These are phyloP conservation scores for Abelmoschus esculentus DNA, from an alignment of 345 rosid species.

Conservation along the genomic window DNA sequence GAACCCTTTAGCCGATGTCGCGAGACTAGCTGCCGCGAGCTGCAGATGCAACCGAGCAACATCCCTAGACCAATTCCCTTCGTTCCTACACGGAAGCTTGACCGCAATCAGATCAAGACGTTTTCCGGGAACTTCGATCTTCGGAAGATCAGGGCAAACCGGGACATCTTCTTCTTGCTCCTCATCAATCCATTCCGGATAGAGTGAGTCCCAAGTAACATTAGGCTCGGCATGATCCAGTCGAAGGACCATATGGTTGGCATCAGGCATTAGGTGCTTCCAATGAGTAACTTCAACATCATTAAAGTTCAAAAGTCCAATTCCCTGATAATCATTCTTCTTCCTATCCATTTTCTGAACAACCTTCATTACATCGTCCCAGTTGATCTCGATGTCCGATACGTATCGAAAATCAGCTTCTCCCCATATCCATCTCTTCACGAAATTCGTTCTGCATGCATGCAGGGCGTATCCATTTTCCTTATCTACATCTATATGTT, in stretches of 20 bases:
- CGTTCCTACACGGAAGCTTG: constrained; percentile 84
- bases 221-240: constrained; percentile 40
- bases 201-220: constrained; percentile 75
- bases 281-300: constrained; percentile 48
- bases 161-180: constrained; percentile 88
- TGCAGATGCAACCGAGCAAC: constrained; percentile 80
- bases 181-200: constrained; percentile 97
- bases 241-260: constrained; percentile 33
- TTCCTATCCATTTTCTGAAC: constrained; percentile 32
- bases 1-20: constrained; percentile 62
- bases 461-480: not conserved
- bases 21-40: constrained; percentile 70
- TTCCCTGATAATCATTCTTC: constrained; percentile 34
- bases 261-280: constrained; percentile 49
- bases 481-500: not conserved
- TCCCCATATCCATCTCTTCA: constrained; percentile 63
- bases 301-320: constrained; percentile 77
- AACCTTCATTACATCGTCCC: constrained; percentile 59
- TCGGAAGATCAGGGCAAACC: constrained; percentile 60
- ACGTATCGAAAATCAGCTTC: constrained; percentile 51
- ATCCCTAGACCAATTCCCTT: constrained; percentile 89
- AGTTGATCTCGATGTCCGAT: constrained; percentile 48
- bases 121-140: constrained; percentile 52
- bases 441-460: constrained; percentile 30
- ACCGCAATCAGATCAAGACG: constrained; percentile 65